Evolutionary conservation across 768 basidiomycete genomes (phyloP).

Genomic region (Saitozyma podzolica): DNA sequence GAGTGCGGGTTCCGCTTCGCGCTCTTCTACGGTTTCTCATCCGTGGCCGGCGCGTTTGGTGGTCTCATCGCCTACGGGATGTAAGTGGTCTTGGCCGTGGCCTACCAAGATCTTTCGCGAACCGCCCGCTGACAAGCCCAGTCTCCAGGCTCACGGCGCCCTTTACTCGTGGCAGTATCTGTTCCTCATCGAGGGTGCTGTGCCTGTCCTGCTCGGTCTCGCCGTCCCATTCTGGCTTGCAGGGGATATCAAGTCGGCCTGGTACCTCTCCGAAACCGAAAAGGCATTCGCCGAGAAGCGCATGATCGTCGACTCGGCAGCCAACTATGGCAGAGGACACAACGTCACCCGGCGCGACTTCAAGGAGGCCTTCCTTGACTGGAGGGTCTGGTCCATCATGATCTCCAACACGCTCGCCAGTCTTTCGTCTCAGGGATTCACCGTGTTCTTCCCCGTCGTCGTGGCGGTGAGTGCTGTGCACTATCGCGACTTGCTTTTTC

Average conservation of each 20-base stretch:
- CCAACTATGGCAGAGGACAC: too few relatives aligned
- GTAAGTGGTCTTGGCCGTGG: too few relatives aligned
- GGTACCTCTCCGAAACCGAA: constrained; percentile 71
- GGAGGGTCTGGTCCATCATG: constrained; percentile 25
- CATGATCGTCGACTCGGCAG: too few relatives aligned
- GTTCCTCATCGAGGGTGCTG: constrained; percentile 6
- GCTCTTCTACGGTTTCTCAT: constrained; percentile 75
- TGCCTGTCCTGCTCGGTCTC: constrained; percentile 24
- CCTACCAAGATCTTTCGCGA: too few relatives aligned
- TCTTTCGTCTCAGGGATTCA: neutral
- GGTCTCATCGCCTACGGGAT: constrained; percentile 60
- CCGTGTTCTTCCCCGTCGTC: neutral
- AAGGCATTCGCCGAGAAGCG: constrained; percentile 1
- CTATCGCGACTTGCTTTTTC: too few relatives aligned
- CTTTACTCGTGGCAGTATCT: too few relatives aligned
- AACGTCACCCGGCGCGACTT: neutral
- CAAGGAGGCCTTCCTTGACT: constrained; percentile 32
- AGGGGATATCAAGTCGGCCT: constrained; percentile 80
- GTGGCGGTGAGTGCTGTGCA: neutral
- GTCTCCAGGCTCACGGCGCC: too few relatives aligned
- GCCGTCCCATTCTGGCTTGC: constrained; percentile 70
- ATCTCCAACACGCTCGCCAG: neutral
- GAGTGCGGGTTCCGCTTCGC: constrained; percentile 74
- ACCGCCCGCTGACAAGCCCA: too few relatives aligned
- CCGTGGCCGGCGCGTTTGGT: constrained; percentile 63